Evolutionary conservation across 768 basidiomycete species (phyloP), one percentile per base, ranked within the genome.

Genomic region (Punctularia strigosozonata): DNA sequence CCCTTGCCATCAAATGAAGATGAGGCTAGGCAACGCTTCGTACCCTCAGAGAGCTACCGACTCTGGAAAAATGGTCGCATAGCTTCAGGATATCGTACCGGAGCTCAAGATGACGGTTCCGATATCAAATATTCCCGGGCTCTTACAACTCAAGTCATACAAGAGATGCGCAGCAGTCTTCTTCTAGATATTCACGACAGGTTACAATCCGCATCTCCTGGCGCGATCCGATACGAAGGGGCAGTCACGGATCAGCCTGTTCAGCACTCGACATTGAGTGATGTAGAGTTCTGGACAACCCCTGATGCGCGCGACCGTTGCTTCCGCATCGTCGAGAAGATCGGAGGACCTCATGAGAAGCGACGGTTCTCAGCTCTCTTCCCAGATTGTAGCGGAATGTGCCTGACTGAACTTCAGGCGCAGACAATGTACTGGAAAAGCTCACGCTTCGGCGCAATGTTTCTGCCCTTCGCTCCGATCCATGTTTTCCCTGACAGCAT

Each of bases 211-310:
- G 36, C 18, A n/a, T 24, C 31, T 37, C 28, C 5, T 30, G 34
- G 4, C 18, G 37, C 4, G 22, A 14, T 20, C 26, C 41, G 4
- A 22, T 12, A 19, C 33, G 33, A 34, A 20, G 33, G 8, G 12
- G 33, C 10, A 34, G 26, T 28, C n/a, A n/a, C n/a, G n/a, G n/a
- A n/a, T n/a, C n/a, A n/a, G n/a, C n/a, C n/a, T 2, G 18, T 52
- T 18, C 34, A 19, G 20, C 18, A 23, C 25, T 31, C 19, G 14
- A 31, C 31, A 17, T 28, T 43, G 3, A 31, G 42, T 10, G 43
- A 54, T 2, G 62, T 83, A 5, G 65, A 71, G 33, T 88, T 90
- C 43, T 94, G 85, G 83, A 79, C 83, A 4, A 91, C 87, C 0
- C 53, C 57, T 0, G 88, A 90, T 52, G 87, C 86, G 0, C 71